Evolutionary conservation across 2,329 filamentous ascomycete genomes (phyloP), one percentile per base, ranked within the genome.

Genomic region (Fusarium graminum): DNA sequence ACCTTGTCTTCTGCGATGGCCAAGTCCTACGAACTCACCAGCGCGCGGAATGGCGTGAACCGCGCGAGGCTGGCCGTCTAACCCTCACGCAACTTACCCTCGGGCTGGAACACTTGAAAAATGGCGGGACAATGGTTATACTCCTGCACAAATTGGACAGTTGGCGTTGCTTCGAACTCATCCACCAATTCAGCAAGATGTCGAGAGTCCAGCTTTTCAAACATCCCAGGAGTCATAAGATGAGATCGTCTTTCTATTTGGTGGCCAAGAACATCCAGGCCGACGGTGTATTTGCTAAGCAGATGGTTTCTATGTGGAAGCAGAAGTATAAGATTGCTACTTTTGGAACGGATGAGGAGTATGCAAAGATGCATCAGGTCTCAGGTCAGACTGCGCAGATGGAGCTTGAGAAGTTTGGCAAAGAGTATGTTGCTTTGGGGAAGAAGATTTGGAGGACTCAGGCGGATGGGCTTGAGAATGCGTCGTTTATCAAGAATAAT

Each of bases 181-280:
- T 87, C 11, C 68, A 77, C 14, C 69, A 60, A 0, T 82, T 87
- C 39, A 64, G 52, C 14, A 68, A 72, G n/a, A 83, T 87, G 53
- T 74, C 82, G 0, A 13, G 16, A 0, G 22, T 68, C 1, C 29
- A 46, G 3, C 63, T 85, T 0, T 82, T 78, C 70, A 88, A 87
- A 67, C 82, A 82, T 0, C 63, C 9, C 3, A 69, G 9, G 2
- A 66, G 58, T 4, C 82, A 87, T 57, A 70, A 66, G 2, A 81
- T 73, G 19, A 74, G 80, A 6, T 83, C 80, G 0, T 86, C 83
- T 0, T 88, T 86, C 63, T 87, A 88, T 67, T 74, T 86, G 68
- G 60, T 87, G 11, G 84, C 83, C 3, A 78, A 71, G 2, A 66
- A 80, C 4, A 74, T 87, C 0, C 73, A 78, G 40, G 74, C 74